Base-by-base conservation (phyloP, 345 rosid species). In the Dovyalis caffra region DNA sequence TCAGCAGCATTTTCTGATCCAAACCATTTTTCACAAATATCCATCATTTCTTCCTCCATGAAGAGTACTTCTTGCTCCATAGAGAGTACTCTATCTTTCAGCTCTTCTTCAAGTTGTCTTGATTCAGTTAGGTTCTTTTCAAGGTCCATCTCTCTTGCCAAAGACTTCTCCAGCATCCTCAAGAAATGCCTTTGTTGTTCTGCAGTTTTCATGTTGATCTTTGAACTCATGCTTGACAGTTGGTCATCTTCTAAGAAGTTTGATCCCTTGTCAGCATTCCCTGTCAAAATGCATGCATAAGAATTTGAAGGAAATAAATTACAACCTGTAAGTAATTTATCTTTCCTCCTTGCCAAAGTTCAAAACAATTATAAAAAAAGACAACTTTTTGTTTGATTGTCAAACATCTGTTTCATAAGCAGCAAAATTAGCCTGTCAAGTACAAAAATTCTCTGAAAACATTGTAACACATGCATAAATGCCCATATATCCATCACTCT, bases 141-240 rank as follows among this genome's bases (percentile, higher is more conserved):
- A 60, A 90, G 86, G 77, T 95, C 98, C 83, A 95, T 83, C 84
- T 95, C 99, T 76, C 90, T 90, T 9, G 98, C 98, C 88, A 95
- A 83, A 71, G 99, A 91, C 77, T 89, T 91, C 86, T 92, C 99
- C 64, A 95, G 90, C 96, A 92, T 90, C 83, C 92, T 91, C 85
- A 95, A 82, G 78, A 89, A 79, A 61, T 88, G 84, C 68, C 89
- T 89, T 71, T 91, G 94, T 70, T 95, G 94, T 70, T 88, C 91
- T 72, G 89, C 88, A n/a, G 96, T 92, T 81, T 91, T 92, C 92
- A 89, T 86, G 70, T 84, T 86, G 70, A 87, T 87, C 85, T 81
- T 87, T 70, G 85, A 76, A 65, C 82, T 83, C 57, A 68, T 58
- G 57, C 79, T 84, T 49, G 84, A 77, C 35, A 73, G 71, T 66